Base-by-base conservation (phyloP, 2,329 filamentous ascomycete genomes). In the Aspergillus bombycis region DNA sequence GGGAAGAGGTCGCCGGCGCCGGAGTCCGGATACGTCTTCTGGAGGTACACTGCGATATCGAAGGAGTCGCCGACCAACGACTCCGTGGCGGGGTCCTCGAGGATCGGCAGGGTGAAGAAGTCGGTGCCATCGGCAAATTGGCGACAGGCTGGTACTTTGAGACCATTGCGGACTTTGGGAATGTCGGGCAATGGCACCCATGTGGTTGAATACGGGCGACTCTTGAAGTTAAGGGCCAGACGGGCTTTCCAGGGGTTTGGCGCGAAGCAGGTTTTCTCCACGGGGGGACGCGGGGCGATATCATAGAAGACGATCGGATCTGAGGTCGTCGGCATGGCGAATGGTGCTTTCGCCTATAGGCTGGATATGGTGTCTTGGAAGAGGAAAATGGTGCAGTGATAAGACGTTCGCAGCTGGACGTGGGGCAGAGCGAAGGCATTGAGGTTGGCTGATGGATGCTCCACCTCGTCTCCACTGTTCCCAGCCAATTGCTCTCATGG, bases 11-110 rank as follows among this genome's bases (percentile, higher is more conserved):
- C 38, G 0, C 81, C 80, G 1, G 71, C 77, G 1, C 82, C 82
- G 0, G 80, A 72, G 34, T 74, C 62, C 0, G 86, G 85, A 60
- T 85, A 88, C 0, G 72, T 79, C 1, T 80, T 75, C 28, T 89
- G 82, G 2, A 90, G 79, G 68, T 89, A 85, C 30, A 83, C 74
- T 8, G 88, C 88, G 64, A 90, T 90, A 58, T 90, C 88, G 70
- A 89, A 88, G 2, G 87, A 86, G 75, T 91, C 88, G 6, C 88
- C 88, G 3, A 89, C 61, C 0, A 79, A 57, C 0, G 74, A 63
- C 6, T 69, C 70, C 0, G 81, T 83, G 21, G 69, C 61, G 0
- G 78, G 72, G 57, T 89, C 85, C 1, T 77, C 68, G 26, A 90
- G 72, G 48, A 89, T 80, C 1, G 88, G 88, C 0, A 90, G 80